These are phyloP conservation scores for Helminthosporium solani DNA, from an alignment of 2,329 filamentous ascomycete genomes.

Conservation along the genomic window DNA sequence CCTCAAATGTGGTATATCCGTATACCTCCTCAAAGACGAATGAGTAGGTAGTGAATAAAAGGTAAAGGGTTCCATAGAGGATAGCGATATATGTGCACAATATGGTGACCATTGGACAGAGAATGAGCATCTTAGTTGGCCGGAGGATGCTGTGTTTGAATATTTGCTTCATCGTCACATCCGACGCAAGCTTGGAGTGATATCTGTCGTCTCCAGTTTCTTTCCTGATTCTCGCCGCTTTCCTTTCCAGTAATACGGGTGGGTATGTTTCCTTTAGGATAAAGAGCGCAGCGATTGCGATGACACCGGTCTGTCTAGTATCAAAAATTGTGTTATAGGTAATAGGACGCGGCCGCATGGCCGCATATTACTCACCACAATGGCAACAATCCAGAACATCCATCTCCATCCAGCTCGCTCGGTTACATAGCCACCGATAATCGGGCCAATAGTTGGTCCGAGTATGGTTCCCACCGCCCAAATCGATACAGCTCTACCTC, in stretches of 20 bases:
- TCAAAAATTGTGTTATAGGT: not conserved
- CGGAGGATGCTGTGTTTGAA: constrained; percentile 47
- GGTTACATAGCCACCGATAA: constrained; percentile 14
- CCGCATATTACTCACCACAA: constrained; percentile 9
- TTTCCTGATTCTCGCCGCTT: constrained; percentile 10
- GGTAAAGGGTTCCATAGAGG: constrained; percentile 38
- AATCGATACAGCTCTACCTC: constrained; percentile 17
- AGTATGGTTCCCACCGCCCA: constrained; percentile 22
- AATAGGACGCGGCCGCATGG: constrained; percentile 36
- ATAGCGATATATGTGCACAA: constrained; percentile 46
- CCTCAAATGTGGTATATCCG: constrained; percentile 3
- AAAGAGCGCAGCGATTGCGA: constrained; percentile 16
- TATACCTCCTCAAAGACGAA: constrained; percentile 18
- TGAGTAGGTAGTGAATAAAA: constrained; percentile 21
- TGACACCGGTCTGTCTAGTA: not conserved
- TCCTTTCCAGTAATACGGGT: constrained; percentile 42
- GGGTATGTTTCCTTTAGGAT: constrained; percentile 47
- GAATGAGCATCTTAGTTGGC: constrained; percentile 46
- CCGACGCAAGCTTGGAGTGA: constrained; percentile 41
- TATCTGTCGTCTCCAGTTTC: constrained; percentile 51
- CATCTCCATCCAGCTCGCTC: constrained; percentile 12
- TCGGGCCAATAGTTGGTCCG: constrained; percentile 29
- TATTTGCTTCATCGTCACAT: constrained; percentile 39
- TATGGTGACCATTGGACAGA: constrained; percentile 53
- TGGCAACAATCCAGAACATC: constrained; percentile 12